Conservation (phyloP, 257 asterid genomes). For the Agastache rugosa region DNA sequence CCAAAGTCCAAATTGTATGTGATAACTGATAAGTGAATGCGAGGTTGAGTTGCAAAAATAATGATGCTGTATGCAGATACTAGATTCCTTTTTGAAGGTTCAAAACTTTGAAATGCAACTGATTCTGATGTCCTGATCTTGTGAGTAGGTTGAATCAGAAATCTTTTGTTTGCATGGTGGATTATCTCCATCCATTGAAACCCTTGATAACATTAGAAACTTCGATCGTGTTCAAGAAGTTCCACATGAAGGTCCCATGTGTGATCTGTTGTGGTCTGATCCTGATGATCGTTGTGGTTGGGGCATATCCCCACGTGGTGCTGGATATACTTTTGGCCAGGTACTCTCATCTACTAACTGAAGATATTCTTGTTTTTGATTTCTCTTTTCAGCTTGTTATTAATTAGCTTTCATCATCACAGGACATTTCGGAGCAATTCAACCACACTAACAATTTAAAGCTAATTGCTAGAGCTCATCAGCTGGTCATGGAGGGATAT, state of each 20-base stretch:
- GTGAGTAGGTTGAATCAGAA: constrained; percentile 76
- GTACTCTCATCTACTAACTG: constrained; percentile 38
- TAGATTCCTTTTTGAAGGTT: constrained; percentile 19
- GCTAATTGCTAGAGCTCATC: constrained; percentile 92
- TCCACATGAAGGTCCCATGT: constrained; percentile 95
- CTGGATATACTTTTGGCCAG: constrained; percentile 92
- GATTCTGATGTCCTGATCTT: constrained; percentile 24
- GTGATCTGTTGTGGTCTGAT: constrained; percentile 88
- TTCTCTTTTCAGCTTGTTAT: background rate
- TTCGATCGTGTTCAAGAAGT: constrained; percentile 90
- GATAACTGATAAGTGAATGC: background rate
- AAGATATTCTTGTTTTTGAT: background rate
- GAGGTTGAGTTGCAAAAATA: background rate
- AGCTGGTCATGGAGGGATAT: constrained; percentile 91
- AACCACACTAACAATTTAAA: constrained; percentile 73
- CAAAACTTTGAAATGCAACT: constrained; percentile 15
- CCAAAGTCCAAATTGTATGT: background rate
- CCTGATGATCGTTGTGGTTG: constrained; percentile 93
- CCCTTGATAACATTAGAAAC: constrained; percentile 78
- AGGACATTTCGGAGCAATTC: constrained; percentile 91
- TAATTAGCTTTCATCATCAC: constrained; percentile 31
- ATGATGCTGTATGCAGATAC: constrained; percentile 14
- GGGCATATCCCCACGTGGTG: constrained; percentile 94
- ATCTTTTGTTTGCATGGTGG: constrained; percentile 89
- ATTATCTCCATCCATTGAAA: constrained; percentile 80